These are phyloP conservation scores for Aegilops sharonensis DNA, from an alignment of 176 grass and related monocot genomes.

Conservation along the genomic window DNA sequence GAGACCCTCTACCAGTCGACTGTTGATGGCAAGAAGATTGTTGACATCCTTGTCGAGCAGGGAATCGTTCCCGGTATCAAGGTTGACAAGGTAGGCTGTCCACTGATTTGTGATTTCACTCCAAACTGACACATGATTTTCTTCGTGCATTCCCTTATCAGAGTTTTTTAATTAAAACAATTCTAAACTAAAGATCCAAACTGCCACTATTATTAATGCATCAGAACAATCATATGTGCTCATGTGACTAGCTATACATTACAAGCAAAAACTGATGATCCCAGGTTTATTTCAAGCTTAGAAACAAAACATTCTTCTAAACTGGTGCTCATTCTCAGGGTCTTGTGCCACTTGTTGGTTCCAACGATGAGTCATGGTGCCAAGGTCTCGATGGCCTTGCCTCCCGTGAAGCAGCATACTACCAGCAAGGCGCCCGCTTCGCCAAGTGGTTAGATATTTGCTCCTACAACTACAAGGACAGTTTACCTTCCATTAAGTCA, in stretches of 20 bases:
- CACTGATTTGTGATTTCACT: not conserved
- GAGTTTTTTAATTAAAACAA: not conserved
- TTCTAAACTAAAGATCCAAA: not conserved
- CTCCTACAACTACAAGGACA: not conserved
- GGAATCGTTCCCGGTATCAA: conserved; percentile 91
- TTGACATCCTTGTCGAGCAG: conserved; percentile 85
- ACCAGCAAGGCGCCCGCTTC: conserved; percentile 93
- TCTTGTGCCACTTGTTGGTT: conserved; percentile 90
- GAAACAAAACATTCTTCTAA: not conserved
- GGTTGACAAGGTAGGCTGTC: conserved; percentile 82
- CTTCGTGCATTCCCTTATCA: not conserved
- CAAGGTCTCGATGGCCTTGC: conserved; percentile 98
- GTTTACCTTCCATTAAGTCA: not conserved
- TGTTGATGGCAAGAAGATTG: conserved; percentile 92
- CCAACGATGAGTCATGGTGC: conserved; percentile 97
- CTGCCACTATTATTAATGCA: not conserved
- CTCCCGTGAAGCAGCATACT: conserved; percentile 91
- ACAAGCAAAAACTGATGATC: not conserved
- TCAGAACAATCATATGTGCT: not conserved
- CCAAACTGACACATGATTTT: not conserved
- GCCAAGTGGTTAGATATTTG: conserved; percentile 82
- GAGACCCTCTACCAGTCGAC: conserved; percentile 99
- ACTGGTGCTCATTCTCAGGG: conserved; percentile 48
- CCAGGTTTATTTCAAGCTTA: not conserved
- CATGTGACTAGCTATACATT: not conserved